Evolutionary conservation across 768 basidiomycete species (phyloP).

Genomic region (Pholiota microspora): DNA sequence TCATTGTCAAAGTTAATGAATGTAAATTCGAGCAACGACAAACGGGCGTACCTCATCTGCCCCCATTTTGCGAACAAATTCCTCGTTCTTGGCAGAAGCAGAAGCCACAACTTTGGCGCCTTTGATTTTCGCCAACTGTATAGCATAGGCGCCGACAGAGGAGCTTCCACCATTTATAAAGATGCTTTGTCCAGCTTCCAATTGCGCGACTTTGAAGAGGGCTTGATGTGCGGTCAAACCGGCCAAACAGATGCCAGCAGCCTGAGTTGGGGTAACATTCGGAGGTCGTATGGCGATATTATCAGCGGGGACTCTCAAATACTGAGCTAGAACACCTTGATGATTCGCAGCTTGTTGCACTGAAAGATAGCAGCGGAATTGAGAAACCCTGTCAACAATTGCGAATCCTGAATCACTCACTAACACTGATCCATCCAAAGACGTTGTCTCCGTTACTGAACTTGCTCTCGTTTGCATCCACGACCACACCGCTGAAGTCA

Average conservation of each 20-base stretch:
- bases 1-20: not conserved
- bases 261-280: conserved; percentile 51
- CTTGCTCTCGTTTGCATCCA: conserved; percentile 48
- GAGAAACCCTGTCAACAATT: not conserved
- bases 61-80: conserved; percentile 55
- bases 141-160: conserved; percentile 65
- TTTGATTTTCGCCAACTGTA: conserved; percentile 68
- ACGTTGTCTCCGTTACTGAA: conserved; percentile 63
- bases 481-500: conserved; percentile 65
- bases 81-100: conserved; percentile 59
- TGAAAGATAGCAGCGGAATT: not conserved
- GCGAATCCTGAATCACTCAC: too few species aligned
- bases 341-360: conserved; percentile 29
- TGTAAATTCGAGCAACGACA: not conserved
- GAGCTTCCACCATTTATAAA: conserved; percentile 74
- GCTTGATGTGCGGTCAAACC: conserved; percentile 59
- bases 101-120: conserved; percentile 59
- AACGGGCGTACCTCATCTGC: conserved; percentile 55
- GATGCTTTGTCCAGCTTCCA: conserved; percentile 59
- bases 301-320: conserved; percentile 43
- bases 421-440: conserved; percentile 47
- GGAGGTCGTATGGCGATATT: conserved; percentile 43
- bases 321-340: conserved; percentile 61
- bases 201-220: conserved; percentile 42
- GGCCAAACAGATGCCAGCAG: conserved; percentile 59